phyloP scores from a whole-genome alignment of 805 yeast genomes.

The Wickerhamomyces ciferrii region DNA sequence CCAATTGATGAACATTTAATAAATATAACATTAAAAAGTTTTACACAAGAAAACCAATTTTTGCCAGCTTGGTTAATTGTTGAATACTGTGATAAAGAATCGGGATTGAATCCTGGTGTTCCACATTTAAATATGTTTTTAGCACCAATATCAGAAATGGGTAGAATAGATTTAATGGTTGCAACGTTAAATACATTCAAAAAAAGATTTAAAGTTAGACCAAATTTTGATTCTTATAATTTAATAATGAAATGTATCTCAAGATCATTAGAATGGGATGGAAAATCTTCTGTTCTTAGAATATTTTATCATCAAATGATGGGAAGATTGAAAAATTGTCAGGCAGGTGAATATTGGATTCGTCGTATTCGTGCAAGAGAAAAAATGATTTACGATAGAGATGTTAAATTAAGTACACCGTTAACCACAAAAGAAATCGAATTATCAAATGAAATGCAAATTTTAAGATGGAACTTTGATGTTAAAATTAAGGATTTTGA shows the following conservation, averaged over 20 bases:
- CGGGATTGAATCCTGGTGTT: not conserved
- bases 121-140: conserved; percentile 25
- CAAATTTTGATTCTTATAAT: conserved; percentile 27
- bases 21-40: conserved; percentile 20
- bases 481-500: not conserved
- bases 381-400: conserved; percentile 12
- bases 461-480: not conserved
- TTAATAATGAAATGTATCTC: conserved; percentile 29
- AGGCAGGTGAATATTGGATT: conserved; percentile 22
- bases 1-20: conserved; percentile 20
- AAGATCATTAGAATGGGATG: conserved; percentile 25
- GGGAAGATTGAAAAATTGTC: conserved; percentile 8
- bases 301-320: conserved; percentile 20
- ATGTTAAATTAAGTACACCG: conserved; percentile 14
- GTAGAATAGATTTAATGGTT: conserved; percentile 30
- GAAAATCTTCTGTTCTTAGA: conserved; percentile 19
- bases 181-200: conserved; percentile 27
- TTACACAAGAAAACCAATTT: conserved; percentile 22
- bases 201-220: conserved; percentile 19
- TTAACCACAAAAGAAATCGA: conserved; percentile 11
- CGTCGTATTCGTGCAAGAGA: conserved; percentile 15
- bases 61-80: conserved; percentile 25
- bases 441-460: not conserved
- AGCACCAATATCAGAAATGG: conserved; percentile 23
- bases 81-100: conserved; percentile 3